Evolutionary conservation across 345 rosid species (phyloP), one percentile per base, ranked within the genome.

Genomic region (Eucalyptus caleyi): DNA sequence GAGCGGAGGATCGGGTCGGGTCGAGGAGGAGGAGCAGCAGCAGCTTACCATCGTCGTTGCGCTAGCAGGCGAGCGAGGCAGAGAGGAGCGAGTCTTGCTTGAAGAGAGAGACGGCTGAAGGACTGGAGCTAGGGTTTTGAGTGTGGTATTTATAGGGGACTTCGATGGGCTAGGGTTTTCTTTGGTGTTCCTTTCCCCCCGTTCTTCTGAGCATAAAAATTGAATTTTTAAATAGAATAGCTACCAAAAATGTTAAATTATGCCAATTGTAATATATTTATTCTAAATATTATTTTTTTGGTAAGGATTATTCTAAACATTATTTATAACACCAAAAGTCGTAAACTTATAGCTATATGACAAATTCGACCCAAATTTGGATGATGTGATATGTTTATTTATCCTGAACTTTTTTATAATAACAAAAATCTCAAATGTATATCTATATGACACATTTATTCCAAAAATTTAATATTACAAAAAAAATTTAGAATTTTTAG

Each of bases 381-480:
- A 53, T 53, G 0, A 8, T 53, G 2, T 53, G 24, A 53, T 19
- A 19, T 19, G 19, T 53, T 53, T 7, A 53, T 53, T 53, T 7
- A 7, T 19, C 0, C 0, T 53, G 24, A 51, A 51, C 0, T 51
- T 16, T 6, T 51, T 16, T 16, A 50, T 16, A 51, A 51, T 16
- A 51, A 51, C 0, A 51, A 51, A 51, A 51, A 18, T 51, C 1
- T 7, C 0, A 51, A 51, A 51, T 7, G 0, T 53, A 0, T 1
- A 19, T 53, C 0, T 53, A 1, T 3, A 53, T 53, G 2, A 19
- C 1, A 18, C 2, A 18, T 51, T 51, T 7, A 51, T 1, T 53
- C 2, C 0, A 53, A 53, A 3, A 19, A 1, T 53, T 53, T 53
- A 53, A 0, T 19, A 0, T 53, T 0, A 19, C 2, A 19, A 19